A percentile compares a stretch with the other conserved stretches of the same genome.
phyloP scores from a whole-genome alignment of 768 basidiomycete species.

The Peribolospora kevripleyi region DNA sequence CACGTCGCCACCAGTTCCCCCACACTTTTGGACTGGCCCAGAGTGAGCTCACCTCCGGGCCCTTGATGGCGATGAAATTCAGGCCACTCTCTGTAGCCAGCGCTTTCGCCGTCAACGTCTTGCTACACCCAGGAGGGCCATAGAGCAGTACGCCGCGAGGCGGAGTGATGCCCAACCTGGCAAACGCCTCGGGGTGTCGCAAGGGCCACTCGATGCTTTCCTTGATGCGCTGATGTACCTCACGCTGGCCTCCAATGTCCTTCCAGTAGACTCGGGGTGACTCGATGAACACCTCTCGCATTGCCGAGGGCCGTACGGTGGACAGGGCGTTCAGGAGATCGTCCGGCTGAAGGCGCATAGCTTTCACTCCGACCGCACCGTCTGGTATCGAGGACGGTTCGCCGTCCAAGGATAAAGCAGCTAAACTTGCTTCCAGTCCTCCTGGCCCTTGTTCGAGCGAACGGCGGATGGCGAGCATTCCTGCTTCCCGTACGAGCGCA shows the following conservation, averaged over 20 bases:
- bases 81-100: conserved; percentile 81
- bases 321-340: conserved; percentile 54
- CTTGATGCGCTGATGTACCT: conserved; percentile 57
- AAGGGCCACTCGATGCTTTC: conserved; percentile 94
- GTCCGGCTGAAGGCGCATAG: conserved; percentile 23
- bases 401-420: not conserved
- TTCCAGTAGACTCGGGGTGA: conserved; percentile 54
- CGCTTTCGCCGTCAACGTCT: conserved; percentile 76
- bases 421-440: not conserved
- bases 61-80: conserved; percentile 91
- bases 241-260: conserved; percentile 70
- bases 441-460: not conserved
- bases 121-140: conserved; percentile 92
- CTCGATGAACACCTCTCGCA: conserved; percentile 80
- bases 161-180: conserved; percentile 59
- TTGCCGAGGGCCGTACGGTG: conserved; percentile 64
- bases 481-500: conserved; percentile 77
- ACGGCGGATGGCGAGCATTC: conserved; percentile 70
- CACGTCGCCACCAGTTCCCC: not conserved
- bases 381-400: conserved; percentile 9
- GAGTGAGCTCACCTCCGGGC: conserved; percentile 50
- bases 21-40: not conserved
- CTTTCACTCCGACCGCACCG: not conserved
- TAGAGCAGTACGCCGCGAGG: conserved; percentile 78
- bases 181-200: conserved; percentile 60